These are phyloP conservation scores for Amphichorda felina DNA, from an alignment of 2,329 filamentous ascomycete genomes.

Conservation along the genomic window DNA sequence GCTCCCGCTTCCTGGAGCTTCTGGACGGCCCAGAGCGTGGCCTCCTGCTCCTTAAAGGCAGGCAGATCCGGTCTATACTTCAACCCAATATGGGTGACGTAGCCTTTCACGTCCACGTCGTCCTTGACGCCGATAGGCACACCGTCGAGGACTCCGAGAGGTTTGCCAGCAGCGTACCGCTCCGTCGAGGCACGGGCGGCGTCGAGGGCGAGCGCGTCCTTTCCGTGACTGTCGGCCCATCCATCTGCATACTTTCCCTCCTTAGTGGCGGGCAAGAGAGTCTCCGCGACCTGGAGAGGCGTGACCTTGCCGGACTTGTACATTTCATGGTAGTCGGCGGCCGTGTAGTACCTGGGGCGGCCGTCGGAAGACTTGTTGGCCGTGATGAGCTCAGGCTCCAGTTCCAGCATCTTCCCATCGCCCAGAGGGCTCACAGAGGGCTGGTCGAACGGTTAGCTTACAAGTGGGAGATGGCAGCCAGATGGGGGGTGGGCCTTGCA, in stretches of 20 bases:
- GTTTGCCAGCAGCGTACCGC: slow-evolving; percentile 55
- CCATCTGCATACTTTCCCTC: slow-evolving; percentile 56
- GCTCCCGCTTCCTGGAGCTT: slow-evolving; percentile 21
- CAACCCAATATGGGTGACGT: slow-evolving; percentile 55
- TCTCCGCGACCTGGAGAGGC: slow-evolving; percentile 59
- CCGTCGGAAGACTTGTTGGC: slow-evolving; percentile 19
- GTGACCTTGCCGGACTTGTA: slow-evolving; percentile 61
- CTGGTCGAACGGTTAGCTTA: slow-evolving; percentile 17
- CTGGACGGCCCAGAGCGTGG: slow-evolving; percentile 51
- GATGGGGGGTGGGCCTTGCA: slow-evolving; percentile 22
- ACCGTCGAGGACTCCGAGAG: slow-evolving; percentile 63
- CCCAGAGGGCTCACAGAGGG: slow-evolving; percentile 44
- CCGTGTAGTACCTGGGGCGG: slow-evolving; percentile 51
- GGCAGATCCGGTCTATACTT: slow-evolving; percentile 41
- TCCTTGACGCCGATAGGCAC: slow-evolving; percentile 79
- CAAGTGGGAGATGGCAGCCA: too few species aligned
- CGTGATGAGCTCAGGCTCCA: slow-evolving; percentile 27
- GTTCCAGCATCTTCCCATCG: slow-evolving; percentile 22
- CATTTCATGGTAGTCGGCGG: slow-evolving; percentile 64
- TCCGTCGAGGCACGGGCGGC: slow-evolving; percentile 64
- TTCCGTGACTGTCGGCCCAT: slow-evolving; percentile 55
- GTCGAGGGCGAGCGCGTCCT: slow-evolving; percentile 44
- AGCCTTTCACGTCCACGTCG: slow-evolving; percentile 61
- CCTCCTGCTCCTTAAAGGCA: slow-evolving; percentile 35
- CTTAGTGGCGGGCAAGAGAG: slow-evolving; percentile 58